A percentile compares a stretch with the other conserved stretches of the same genome.
Conservation (phyloP, 805 yeast genomes). For the Wickerhamiella dianesei region DNA sequence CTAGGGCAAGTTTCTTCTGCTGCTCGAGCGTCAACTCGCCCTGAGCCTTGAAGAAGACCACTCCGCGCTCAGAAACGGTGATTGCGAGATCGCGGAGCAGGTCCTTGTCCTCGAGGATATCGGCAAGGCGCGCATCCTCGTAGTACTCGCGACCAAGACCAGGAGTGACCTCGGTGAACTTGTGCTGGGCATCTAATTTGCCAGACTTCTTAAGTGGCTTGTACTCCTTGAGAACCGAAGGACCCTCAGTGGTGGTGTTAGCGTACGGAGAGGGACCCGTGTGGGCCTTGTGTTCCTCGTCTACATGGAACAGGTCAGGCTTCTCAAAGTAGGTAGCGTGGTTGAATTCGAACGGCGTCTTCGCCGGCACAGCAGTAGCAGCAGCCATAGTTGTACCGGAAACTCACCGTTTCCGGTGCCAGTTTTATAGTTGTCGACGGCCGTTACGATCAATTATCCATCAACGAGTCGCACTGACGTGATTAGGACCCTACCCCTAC, state of each 20-base stretch:
- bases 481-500: not conserved
- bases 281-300: not conserved
- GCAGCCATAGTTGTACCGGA: not conserved
- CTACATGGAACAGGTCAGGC: not conserved
- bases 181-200: conserved; percentile 5
- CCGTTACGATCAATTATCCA: not conserved
- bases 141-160: conserved; percentile 6
- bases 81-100: conserved; percentile 31
- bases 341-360: not conserved
- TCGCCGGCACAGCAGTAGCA: not conserved
- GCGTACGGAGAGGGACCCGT: conserved; percentile 8
- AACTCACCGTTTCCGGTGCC: too few species aligned
- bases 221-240: conserved; percentile 1
- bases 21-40: conserved; percentile 21
- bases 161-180: conserved; percentile 7
- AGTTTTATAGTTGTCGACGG: too few species aligned
- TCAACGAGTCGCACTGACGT: not conserved
- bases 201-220: conserved; percentile 4
- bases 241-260: conserved; percentile 1
- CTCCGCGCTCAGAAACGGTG: conserved; percentile 34
- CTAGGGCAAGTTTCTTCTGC: conserved; percentile 12
- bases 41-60: conserved; percentile 36
- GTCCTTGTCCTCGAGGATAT: conserved; percentile 7
- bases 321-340: not conserved
- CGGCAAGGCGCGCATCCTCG: conserved; percentile 5